Evolutionary conservation across 2,329 filamentous ascomycete species (phyloP), one percentile per base, ranked within the genome.

Genomic region (Stachybotrys echinatus): DNA sequence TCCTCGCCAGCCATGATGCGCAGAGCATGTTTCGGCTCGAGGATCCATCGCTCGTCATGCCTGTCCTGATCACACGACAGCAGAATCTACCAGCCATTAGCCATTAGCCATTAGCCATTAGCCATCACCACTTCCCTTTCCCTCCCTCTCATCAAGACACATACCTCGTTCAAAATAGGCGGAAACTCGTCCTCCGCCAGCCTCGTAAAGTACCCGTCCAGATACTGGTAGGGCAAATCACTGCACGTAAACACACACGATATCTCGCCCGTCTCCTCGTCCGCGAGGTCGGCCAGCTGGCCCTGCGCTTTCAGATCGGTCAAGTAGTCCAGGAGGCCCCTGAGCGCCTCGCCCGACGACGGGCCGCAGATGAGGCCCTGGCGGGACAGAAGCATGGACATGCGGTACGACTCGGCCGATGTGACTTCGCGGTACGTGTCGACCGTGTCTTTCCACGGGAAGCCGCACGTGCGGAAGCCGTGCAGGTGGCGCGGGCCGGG

Each of bases 221-320:
- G 74, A 52, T 84, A 84, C 58, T 84, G 81, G 54, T 85, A 84
- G 0, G 82, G 82, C 22, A 85, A 54, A 50, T 85, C 82, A 50
- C 81, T 84, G 63, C 81, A 85, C 3, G 84, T 61, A 60, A 85
- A 85, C 1, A 81, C 79, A 43, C 76, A 80, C 52, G 76, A 70
- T 2, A 77, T 67, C 46, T 71, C 64, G 1, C 76, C 75, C 20
- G 42, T 45, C 27, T 74, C 68, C 1, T 65, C 59, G 1, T 71
- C 73, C 1, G 70, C 67, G 2, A 82, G 61, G 10, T 74, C 65
- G 1, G 60, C 34, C 12, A 83, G 61, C 0, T 65, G 73, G 1
- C 72, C 74, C 0, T 67, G 68, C 0, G 60, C 56, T 55, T 80
- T 81, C 17, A 67, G 67, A 52, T 73, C 76, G 47, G 74, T 68